Base-by-base conservation (phyloP, 2,329 filamentous ascomycete species). In the Fusarium sp. region DNA sequence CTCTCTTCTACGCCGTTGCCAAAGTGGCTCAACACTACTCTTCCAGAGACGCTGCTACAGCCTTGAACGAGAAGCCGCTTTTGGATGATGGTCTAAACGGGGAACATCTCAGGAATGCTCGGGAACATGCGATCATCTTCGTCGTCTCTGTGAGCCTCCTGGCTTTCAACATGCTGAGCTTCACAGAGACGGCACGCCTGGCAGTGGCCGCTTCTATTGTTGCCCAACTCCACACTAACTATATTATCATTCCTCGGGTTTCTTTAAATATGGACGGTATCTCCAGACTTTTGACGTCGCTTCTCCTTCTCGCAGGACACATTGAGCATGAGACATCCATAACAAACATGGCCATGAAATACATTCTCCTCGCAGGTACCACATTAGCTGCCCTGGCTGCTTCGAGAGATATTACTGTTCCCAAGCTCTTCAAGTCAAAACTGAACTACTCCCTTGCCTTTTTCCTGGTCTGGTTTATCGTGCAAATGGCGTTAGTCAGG, bases 21-120 rank as follows among this genome's bases (percentile, higher is more conserved):
- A 54, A 50, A 13, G 7, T 67, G 5, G 64, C 67, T 5, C 64
- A 70, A 39, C 58, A 61, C 36, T 59, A 61, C 42, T 50, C 65
- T 8, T 61, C 46, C 26, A 55, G 49, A 24, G 63, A 70, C 7
- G 57, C 47, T n/a, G 46, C 57, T 25, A 25, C 41, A 24, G 32
- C 25, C 24, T 28, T 22, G 13, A 48, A 60, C 5, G 31, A 52
- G 22, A 65, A 67, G 39, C 41, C 26, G 2, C 7, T 7, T 15
- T 22, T 34, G 19, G 46, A 46, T 3, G 35, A 32, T 7, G 35
- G 11, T 12, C 46, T 43, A 8, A 26, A 38, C 11, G 48, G 26
- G 22, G 32, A 26, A 11, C 66, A 70, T 19, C 28, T 63, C 2
- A 43, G 50, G 12, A 43, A 54, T 25, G 40, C 60, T 12, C 42